Evolutionary conservation across 2,329 filamentous ascomycete genomes (phyloP).

Genomic region (Taxawa tesnikishii): DNA sequence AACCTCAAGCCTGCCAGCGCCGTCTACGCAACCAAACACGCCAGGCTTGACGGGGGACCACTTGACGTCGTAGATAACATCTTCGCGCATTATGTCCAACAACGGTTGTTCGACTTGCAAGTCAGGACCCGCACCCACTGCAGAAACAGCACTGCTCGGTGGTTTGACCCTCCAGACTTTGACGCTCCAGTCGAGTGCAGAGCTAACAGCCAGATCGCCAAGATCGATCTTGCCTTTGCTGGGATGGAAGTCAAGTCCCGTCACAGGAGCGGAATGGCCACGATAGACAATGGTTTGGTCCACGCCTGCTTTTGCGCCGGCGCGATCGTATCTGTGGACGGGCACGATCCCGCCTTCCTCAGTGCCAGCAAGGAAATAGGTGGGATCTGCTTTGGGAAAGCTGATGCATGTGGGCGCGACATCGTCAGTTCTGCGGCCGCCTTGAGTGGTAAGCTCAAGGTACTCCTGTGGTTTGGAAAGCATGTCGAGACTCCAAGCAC

Average conservation of each 20-base stretch:
- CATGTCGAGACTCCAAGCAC: constrained; percentile 96
- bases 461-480: constrained; percentile 93
- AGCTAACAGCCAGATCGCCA: constrained; percentile 84
- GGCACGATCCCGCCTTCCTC: constrained; percentile 96
- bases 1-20: constrained; percentile 79
- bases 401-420: constrained; percentile 88
- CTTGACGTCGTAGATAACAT: constrained; percentile 88
- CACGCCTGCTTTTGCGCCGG: constrained; percentile 90
- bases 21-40: constrained; percentile 89
- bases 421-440: constrained; percentile 68
- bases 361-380: constrained; percentile 92
- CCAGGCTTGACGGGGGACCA: constrained; percentile 94
- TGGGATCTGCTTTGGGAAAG: constrained; percentile 89
- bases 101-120: constrained; percentile 54
- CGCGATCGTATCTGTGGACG: constrained; percentile 93
- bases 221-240: constrained; percentile 85
- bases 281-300: constrained; percentile 80
- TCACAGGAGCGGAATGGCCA: constrained; percentile 86
- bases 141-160: constrained; percentile 28
- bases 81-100: constrained; percentile 84
- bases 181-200: constrained; percentile 90
- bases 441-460: constrained; percentile 75
- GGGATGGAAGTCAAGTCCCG: constrained; percentile 93
- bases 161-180: constrained; percentile 92
- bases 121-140: constrained; percentile 5